phyloP scores from a whole-genome alignment of 208 protist genomes.

The Trypanosoma rangeli region DNA sequence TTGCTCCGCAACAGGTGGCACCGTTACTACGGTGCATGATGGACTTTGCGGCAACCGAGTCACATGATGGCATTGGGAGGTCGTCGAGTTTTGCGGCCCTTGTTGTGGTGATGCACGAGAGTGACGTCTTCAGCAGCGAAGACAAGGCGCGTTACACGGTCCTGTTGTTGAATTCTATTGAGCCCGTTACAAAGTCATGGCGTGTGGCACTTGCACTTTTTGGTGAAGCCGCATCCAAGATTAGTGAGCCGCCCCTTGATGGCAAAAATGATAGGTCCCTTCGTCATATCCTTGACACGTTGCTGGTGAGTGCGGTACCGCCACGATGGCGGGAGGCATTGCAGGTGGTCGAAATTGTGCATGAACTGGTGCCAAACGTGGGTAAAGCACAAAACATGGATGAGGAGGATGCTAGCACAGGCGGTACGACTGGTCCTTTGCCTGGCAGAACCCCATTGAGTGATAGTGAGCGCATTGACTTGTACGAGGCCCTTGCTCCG shows the following conservation, averaged over 20 bases:
- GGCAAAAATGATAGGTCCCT: slow-evolving; percentile 14
- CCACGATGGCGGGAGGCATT: slow-evolving; percentile 42
- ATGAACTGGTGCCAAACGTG: slow-evolving; percentile 2
- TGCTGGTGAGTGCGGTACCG: slow-evolving; percentile 24
- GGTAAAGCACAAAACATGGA: neutral
- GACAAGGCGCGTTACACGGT: slow-evolving; percentile 15
- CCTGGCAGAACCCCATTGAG: slow-evolving; percentile 29
- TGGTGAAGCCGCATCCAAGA: slow-evolving; percentile 6
- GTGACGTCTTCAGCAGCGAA: neutral
- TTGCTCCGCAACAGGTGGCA: slow-evolving; percentile 2
- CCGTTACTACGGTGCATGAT: slow-evolving; percentile 21
- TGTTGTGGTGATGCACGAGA: slow-evolving; percentile 20
- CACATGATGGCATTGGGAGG: neutral
- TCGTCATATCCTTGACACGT: slow-evolving; percentile 27
- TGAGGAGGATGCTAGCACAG: neutral
- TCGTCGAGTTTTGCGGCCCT: slow-evolving; percentile 8
- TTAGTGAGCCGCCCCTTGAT: slow-evolving; percentile 22
- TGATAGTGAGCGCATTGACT: slow-evolving; percentile 33
- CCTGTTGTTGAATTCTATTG: slow-evolving; percentile 5
- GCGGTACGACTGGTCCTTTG: neutral
- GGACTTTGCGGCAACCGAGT: neutral
- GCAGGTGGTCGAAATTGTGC: slow-evolving; percentile 25
- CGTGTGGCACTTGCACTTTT: slow-evolving; percentile 23
- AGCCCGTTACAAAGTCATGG: slow-evolving; percentile 20
- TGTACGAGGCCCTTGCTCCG: slow-evolving; percentile 31